Base-by-base conservation (phyloP, 2,329 filamentous ascomycete species). In the Tolypocladium tundrense region DNA sequence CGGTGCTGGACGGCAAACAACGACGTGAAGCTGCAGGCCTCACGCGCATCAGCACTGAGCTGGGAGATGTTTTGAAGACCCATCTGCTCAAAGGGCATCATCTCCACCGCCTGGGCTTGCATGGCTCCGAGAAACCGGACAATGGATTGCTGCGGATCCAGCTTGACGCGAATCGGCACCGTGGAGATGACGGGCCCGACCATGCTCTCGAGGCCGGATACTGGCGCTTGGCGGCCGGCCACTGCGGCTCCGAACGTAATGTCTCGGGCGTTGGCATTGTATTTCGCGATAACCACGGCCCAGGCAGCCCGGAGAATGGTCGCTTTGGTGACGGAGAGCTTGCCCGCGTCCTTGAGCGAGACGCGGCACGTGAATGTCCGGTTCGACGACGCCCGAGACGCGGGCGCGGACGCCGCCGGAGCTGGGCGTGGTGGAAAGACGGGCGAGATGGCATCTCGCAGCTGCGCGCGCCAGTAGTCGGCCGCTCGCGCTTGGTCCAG, bases 51-150 rank as follows among this genome's bases (percentile, higher is more conserved):
- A 13, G 53, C 31, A 55, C 43, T 59, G 14, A 62, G 16, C 43
- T 57, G 53, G 19, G 55, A 35, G 33, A 66, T 64, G n/a, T 61
- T 55, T 40, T 63, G 64, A 24, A 67, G 59, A n/a, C 65, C 65
- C 4, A 42, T 57, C 14, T 65, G 61, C 50, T 65, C 58, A 42
- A 54, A 59, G 0, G 55, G 50, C 4, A 64, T 59, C 57, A 64
- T 61, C 14, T 54, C 41, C 5, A 53, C 43, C 8, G 60, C 40
- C 41, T 65, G 57, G 19, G 57, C 33, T 41, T 66, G 63, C 0
- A 66, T 43, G 3, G 48, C 21, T 6, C 53, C 52, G 8, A 65
- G 58, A 2, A 60, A 58, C 24, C 62, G 31, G 31, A 33, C 31
- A 33, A 9, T 9, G 7, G 31, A 33, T 33, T 33, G 31, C 31